Conservation (phyloP, 1,284 basidiomycete genomes). For the Bjerkandera adusta region DNA sequence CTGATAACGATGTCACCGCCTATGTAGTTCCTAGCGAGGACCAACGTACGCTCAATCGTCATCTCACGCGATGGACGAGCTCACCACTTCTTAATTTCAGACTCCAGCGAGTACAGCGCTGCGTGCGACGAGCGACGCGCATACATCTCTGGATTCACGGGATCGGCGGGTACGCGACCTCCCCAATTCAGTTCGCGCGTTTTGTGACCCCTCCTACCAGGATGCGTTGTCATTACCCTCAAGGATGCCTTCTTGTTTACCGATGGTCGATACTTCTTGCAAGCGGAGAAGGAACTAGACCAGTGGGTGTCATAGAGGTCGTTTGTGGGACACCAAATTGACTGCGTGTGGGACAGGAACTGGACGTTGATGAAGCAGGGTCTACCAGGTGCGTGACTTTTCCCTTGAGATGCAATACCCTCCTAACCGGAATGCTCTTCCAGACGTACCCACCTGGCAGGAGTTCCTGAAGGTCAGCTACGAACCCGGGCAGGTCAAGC, state of each 20-base stretch:
- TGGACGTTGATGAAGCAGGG: slow-evolving; percentile 96
- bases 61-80: neutral
- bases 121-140: slow-evolving; percentile 81
- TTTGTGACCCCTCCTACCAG: slow-evolving; percentile 35
- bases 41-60: slow-evolving; percentile 60
- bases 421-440: slow-evolving; percentile 11
- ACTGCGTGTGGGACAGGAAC: slow-evolving; percentile 51
- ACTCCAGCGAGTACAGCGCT: slow-evolving; percentile 90
- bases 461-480: slow-evolving; percentile 76
- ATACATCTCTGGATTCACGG: slow-evolving; percentile 91
- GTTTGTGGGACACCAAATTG: too few relatives aligned
- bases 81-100: slow-evolving; percentile 36
- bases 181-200: too few relatives aligned
- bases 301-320: slow-evolving; percentile 40
- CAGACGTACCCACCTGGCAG: slow-evolving; percentile 89
- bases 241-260: slow-evolving; percentile 82
- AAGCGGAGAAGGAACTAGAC: slow-evolving; percentile 89
- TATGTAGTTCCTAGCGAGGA: slow-evolving; percentile 86
- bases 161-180: slow-evolving; percentile 73
- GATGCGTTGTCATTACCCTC: slow-evolving; percentile 78
- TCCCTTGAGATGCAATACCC: neutral
- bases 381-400: slow-evolving; percentile 51
- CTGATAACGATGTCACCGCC: slow-evolving; percentile 59
- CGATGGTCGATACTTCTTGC: slow-evolving; percentile 93
- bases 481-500: neutral